Evolutionary conservation across 140 eudicot species (phyloP).

Genomic region (Bidens hawaiensis): DNA sequence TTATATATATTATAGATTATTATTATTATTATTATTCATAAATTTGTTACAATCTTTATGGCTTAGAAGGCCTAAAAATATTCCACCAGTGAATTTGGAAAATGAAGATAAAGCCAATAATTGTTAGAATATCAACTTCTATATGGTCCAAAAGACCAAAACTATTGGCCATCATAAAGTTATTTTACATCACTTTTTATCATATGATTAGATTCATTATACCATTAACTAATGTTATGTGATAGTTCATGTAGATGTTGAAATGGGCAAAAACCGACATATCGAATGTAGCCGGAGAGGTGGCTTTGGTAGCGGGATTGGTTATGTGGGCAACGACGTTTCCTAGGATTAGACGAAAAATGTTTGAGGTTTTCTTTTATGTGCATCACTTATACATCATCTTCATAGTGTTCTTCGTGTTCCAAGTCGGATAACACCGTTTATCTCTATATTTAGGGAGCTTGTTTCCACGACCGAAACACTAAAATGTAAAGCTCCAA

Average conservation of each 20-base stretch:
- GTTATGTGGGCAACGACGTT: conserved; percentile 64
- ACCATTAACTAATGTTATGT: background rate
- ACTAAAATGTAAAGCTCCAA: conserved; percentile 39
- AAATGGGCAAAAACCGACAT: conserved; percentile 55
- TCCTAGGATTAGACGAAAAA: conserved; percentile 54
- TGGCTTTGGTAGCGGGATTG: conserved; percentile 56
- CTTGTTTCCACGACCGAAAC: conserved; percentile 36
- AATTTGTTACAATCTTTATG: background rate
- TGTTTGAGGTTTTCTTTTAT: conserved; percentile 86
- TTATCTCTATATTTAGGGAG: conserved; percentile 72
- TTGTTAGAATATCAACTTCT: conserved; percentile 10
- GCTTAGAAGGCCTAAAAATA: conserved; percentile 5
- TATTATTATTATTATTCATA: background rate
- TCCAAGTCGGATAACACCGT: conserved; percentile 90
- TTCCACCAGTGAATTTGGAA: conserved; percentile 16
- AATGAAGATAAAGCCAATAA: conserved; percentile 8
- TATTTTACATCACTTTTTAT: background rate
- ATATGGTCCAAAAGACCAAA: conserved; percentile 14
- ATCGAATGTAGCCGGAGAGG: conserved; percentile 70
- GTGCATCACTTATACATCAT: conserved; percentile 64
- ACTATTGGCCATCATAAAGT: conserved; percentile 4
- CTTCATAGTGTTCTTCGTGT: conserved; percentile 62
- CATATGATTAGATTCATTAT: background rate
- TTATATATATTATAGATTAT: no score
- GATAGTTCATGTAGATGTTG: conserved; percentile 41